Base-by-base conservation (phyloP, 805 yeast genomes). In the Ogataea haglerorum region DNA sequence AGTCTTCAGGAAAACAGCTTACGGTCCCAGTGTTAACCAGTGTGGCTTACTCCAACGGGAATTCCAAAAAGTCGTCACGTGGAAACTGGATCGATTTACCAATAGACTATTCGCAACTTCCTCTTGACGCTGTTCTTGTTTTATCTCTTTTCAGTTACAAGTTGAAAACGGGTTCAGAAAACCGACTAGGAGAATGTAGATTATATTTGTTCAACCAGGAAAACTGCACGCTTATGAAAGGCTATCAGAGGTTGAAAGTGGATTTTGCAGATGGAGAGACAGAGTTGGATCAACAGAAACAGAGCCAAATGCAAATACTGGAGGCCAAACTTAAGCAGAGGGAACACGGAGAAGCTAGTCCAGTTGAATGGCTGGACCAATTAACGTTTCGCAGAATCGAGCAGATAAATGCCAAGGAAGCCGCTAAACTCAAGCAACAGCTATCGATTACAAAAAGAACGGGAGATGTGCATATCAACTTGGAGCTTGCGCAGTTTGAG, bases 31-130 rank as follows among this genome's bases (percentile, higher is more conserved):
- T 48, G 3, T n/a, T 48, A n/a, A 51, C 56, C 3, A 49, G 47
- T 16, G 16, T 48, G 3, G 44, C 41, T 17, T 53, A 51, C 34
- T 32, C 49, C 4, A 45, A 41, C 36, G 36, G 31, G 4, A 16
- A 25, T n/a, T 16, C 24, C 13, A 31, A 25, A 14, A 42, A 34
- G 9, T 31, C 13, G 19, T 40, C 36, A 18, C 45, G 40, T 15
- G 75, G 82, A 50, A 78, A 79, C 45, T 82, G 88, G 84, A 61
- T 87, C 15, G 72, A 75, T 33, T 60, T 93, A 34, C 91, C 97
- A 1, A 73, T 90, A 2, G 69, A 72, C 39, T 78, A 85, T 48
- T 74, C 75, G 38, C 93, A 88, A 53, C 59, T 91, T n/a, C 82
- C 86, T 2, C 57, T 78, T 26, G 73, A 76, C 29, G 63, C 93